These are phyloP conservation scores for Uronychia setigera DNA, from an alignment of 73 alveolate species.

Conservation along the genomic window DNA sequence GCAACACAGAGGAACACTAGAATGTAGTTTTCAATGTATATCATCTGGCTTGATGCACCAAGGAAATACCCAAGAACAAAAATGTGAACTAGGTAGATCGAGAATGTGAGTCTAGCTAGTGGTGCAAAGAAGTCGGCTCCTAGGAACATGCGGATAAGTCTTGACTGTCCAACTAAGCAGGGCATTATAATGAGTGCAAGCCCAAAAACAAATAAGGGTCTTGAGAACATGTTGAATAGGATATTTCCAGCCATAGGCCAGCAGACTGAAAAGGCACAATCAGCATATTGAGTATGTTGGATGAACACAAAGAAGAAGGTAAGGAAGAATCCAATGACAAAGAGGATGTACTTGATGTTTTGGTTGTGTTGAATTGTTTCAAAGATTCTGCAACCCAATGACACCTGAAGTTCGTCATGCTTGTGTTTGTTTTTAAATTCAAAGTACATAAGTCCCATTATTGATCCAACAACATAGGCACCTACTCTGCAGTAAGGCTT, in stretches of 20 bases:
- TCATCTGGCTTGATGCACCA: constrained; percentile 25
- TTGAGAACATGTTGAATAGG: constrained; percentile 23
- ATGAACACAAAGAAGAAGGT: constrained; percentile 44
- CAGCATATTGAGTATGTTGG: background rate
- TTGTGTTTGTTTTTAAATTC: constrained; percentile 24
- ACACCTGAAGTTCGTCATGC: background rate
- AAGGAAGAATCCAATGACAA: constrained; percentile 50
- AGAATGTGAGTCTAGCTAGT: constrained; percentile 56
- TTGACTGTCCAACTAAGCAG: constrained; percentile 49
- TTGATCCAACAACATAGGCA: constrained; percentile 56
- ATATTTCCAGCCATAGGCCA: constrained; percentile 28
- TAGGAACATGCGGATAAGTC: constrained; percentile 25
- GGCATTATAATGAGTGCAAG: constrained; percentile 56
- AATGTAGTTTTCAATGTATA: constrained; percentile 25
- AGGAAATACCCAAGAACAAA: constrained; percentile 29
- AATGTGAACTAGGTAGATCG: constrained; percentile 59
- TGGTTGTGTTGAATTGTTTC: background rate
- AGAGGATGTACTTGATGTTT: constrained; percentile 4
- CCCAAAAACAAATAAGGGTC: constrained; percentile 62
- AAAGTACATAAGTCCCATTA: constrained; percentile 40
- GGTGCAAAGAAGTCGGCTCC: constrained; percentile 42
- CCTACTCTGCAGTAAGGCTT: constrained; percentile 64
- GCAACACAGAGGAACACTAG: constrained; percentile 49
- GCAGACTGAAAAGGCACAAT: constrained; percentile 7
- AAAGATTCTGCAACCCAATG: background rate